Evolutionary conservation across 768 basidiomycete species (phyloP).

Genomic region (Gloeopeniophorella convolvens): DNA sequence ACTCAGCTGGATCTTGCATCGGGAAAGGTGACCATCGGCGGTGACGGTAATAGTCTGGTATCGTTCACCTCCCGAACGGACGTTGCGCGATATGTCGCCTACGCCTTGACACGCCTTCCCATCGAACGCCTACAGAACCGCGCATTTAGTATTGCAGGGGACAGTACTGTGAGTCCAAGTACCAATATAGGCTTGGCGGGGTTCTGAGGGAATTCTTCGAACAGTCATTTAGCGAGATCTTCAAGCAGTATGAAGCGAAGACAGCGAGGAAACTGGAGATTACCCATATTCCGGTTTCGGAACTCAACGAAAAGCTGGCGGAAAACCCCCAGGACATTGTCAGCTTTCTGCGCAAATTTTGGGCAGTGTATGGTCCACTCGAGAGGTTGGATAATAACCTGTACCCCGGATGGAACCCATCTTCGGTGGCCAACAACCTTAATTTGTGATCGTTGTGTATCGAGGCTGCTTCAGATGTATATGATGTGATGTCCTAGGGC

Average conservation of each 20-base stretch:
- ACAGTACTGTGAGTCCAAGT: neutral
- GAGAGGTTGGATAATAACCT: too few relatives aligned
- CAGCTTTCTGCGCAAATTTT: neutral
- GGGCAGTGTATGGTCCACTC: too few relatives aligned
- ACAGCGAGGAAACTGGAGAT: neutral
- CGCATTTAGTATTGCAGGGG: neutral
- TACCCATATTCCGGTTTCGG: neutral
- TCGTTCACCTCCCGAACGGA: too few relatives aligned
- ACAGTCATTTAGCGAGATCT: constrained; percentile 9
- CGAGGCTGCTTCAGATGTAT: too few relatives aligned
- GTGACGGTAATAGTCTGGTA: too few relatives aligned
- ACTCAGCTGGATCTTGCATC: too few relatives aligned
- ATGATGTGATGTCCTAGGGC: too few relatives aligned
- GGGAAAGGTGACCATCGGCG: too few relatives aligned
- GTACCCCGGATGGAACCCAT: too few relatives aligned
- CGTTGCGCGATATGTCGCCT: constrained; percentile 10
- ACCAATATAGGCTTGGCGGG: too few relatives aligned
- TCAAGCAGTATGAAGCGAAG: neutral
- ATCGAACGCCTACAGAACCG: neutral
- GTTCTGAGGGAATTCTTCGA: neutral
- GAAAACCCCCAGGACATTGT: constrained; percentile 5
- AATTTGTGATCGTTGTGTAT: too few relatives aligned
- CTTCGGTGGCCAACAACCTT: too few relatives aligned
- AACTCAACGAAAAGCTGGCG: neutral
- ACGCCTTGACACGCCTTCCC: constrained; percentile 9